phyloP scores from a whole-genome alignment of 371 early-diverging fungal species.

The Mucor indicus region DNA sequence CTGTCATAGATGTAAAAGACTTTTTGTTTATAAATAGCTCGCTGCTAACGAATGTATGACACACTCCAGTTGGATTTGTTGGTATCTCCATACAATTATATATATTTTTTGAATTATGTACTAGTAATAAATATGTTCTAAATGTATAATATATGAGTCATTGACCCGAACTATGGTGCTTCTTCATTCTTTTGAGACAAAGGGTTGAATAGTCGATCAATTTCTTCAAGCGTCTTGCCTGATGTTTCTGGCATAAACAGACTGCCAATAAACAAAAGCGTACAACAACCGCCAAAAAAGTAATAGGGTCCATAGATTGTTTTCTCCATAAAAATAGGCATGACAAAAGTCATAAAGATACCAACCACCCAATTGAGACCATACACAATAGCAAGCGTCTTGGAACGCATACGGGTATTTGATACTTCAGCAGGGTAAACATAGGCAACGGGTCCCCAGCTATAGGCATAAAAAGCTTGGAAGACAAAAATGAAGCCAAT shows the following conservation, averaged over 20 bases:
- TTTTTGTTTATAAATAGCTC: too few relatives aligned
- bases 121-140: too few relatives aligned
- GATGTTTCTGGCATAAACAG: conserved; percentile 53
- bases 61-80: too few relatives aligned
- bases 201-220: conserved; percentile 54
- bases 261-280: conserved; percentile 39
- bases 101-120: too few relatives aligned
- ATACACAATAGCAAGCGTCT: conserved; percentile 44
- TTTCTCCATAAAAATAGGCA: conserved; percentile 53
- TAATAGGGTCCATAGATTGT: conserved; percentile 53
- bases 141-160: too few relatives aligned
- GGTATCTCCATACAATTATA: too few relatives aligned
- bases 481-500: conserved; percentile 49
- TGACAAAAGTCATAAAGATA: conserved; percentile 42
- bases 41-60: too few relatives aligned
- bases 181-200: too few relatives aligned
- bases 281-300: conserved; percentile 49
- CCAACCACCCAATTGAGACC: conserved; percentile 64
- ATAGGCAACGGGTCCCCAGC: conserved; percentile 51
- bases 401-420: conserved; percentile 46
- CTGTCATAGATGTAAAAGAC: too few relatives aligned
- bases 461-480: conserved; percentile 51
- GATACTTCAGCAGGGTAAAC: conserved; percentile 74
- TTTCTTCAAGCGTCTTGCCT: conserved; percentile 52
- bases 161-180: too few relatives aligned